phyloP scores from a whole-genome alignment of 2,329 filamentous ascomycete genomes.

The Ceratocystis papillata region DNA sequence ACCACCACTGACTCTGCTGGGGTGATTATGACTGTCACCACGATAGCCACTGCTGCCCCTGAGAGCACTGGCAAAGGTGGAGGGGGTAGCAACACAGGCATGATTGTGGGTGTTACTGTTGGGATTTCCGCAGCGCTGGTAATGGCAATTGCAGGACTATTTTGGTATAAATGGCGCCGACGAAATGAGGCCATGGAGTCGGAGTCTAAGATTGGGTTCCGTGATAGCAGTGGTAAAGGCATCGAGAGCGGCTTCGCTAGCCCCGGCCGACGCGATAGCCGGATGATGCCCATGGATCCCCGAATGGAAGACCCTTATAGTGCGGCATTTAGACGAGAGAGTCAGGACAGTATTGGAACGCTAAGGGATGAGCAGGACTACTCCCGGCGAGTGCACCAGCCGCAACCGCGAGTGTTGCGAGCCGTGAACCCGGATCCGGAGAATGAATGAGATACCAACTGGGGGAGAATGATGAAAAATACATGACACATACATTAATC shows the following conservation, averaged over 20 bases:
- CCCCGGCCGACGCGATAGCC: conserved; percentile 42
- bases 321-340: conserved; percentile 46
- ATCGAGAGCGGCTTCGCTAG: conserved; percentile 28
- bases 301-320: conserved; percentile 49
- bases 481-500: conserved; percentile 9
- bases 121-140: conserved; percentile 38
- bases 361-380: conserved; percentile 56
- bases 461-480: neutral
- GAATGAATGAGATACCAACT: conserved; percentile 24
- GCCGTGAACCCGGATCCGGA: conserved; percentile 52
- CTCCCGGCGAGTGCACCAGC: conserved; percentile 47
- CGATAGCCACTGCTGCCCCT: conserved; percentile 36
- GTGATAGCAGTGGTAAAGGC: conserved; percentile 8
- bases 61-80: conserved; percentile 26
- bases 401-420: conserved; percentile 47
- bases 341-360: conserved; percentile 53
- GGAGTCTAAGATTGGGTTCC: conserved; percentile 16
- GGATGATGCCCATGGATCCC: conserved; percentile 50
- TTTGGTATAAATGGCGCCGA: conserved; percentile 39
- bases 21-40: conserved; percentile 44
- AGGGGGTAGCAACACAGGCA: conserved; percentile 36
- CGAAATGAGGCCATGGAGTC: conserved; percentile 28
- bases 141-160: conserved; percentile 28
- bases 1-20: conserved; percentile 46
- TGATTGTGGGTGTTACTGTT: conserved; percentile 43